Conservation (phyloP, 2,329 filamentous ascomycete species). For the Curvularia eragrostidis region DNA sequence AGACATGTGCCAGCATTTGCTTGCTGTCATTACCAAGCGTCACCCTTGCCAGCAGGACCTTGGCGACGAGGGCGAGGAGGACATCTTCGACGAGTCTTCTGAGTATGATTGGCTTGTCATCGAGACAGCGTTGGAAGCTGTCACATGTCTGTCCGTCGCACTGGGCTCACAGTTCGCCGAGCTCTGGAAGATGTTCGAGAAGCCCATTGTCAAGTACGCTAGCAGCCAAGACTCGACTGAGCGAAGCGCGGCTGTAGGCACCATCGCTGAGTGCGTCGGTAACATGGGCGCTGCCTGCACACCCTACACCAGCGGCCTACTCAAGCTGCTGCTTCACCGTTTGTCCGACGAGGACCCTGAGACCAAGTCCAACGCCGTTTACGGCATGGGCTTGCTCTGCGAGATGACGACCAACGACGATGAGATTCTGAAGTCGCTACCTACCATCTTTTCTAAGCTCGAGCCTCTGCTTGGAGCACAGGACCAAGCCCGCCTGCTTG, state of each 20-base stretch:
- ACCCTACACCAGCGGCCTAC: conserved; percentile 76
- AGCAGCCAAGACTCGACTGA: conserved; percentile 86
- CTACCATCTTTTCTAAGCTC: conserved; percentile 80
- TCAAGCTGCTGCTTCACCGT: conserved; percentile 84
- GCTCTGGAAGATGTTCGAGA: conserved; percentile 96
- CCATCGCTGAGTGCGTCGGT: conserved; percentile 87
- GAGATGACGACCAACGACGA: conserved; percentile 77
- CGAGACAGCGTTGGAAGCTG: conserved; percentile 90
- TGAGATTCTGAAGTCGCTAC: conserved; percentile 77
- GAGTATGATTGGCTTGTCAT: conserved; percentile 98
- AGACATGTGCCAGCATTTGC: conserved; percentile 76
- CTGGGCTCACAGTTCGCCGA: conserved; percentile 82
- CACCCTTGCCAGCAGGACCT: conserved; percentile 94
- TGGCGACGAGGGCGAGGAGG: conserved; percentile 76
- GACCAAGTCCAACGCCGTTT: conserved; percentile 94
- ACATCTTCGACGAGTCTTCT: conserved; percentile 74
- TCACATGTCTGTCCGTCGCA: conserved; percentile 82
- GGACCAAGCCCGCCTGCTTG: conserved; percentile 81
- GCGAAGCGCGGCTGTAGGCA: conserved; percentile 87
- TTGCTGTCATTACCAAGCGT: conserved; percentile 82
- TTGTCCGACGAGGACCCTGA: conserved; percentile 88
- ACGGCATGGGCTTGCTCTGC: conserved; percentile 84
- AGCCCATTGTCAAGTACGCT: conserved; percentile 85
- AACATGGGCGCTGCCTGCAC: conserved; percentile 84
- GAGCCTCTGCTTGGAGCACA: conserved; percentile 81